Evolutionary conservation across 768 basidiomycete genomes (phyloP), one percentile per base, ranked within the genome.

Genomic region (Lentinula boryana): DNA sequence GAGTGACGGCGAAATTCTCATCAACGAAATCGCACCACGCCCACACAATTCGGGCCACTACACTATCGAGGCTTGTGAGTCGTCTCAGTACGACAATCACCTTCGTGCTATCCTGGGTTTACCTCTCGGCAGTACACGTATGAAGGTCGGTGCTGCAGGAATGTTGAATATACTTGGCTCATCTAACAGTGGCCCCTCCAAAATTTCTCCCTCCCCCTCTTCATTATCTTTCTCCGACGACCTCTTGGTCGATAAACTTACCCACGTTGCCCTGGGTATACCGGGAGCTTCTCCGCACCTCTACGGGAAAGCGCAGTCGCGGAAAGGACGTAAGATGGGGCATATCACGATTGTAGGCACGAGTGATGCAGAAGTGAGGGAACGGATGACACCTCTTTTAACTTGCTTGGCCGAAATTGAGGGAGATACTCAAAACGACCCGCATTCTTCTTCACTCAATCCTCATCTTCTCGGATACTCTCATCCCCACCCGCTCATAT

Each of bases 31-130:
- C 63, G 97, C 97, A 0, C 97, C 97, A 12, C 84, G 97, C 16
- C 96, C 97, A 1, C 97, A 99, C 72, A 99, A 98, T 75, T 98
- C 95, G 8, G 97, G 96, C 0, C 97, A 99, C 71, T 96, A 98
- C 73, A 97, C 95, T 32, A 98, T 98, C 69, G 97, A 98, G 75
- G 95, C 96, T 0, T 98, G 95, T 72, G 81, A 93, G 66, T 92
- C 94, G 2, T 98, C 96, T 2, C 97, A 98, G 75, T 99, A 92
- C 75, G 93, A 94, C 72, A 97, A 98, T 66, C 97, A 98, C 72
- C 87, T 98, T 55, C 93, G 95, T 38, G 91, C 95, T 18, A 95
- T 99, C 71, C 85, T 98, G 13, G 83, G 82, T 40, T 82, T 98
- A 5, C 95, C 95, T 7, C 81, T 98, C 18, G 96, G 95, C 31